Conservation (phyloP, 192 early-diverging fungal species). For the Phlyctochytrium bullatum region DNA sequence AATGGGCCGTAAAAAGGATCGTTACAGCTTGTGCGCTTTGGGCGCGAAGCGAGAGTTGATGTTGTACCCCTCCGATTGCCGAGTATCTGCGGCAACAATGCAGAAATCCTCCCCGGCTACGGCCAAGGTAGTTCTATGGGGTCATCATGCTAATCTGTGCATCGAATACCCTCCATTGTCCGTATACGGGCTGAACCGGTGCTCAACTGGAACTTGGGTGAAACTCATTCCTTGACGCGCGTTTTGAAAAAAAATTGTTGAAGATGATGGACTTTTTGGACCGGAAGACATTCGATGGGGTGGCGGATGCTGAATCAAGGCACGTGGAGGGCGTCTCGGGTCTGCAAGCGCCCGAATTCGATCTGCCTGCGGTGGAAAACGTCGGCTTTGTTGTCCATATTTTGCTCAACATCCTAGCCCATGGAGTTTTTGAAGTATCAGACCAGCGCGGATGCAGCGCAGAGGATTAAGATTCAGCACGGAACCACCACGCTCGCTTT, state of each 20-base stretch:
- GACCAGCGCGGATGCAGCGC: constrained; percentile 66
- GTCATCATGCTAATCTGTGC: background rate
- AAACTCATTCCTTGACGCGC: no score
- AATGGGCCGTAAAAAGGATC: constrained; percentile 5
- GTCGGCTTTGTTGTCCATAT: no score
- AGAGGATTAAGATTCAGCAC: constrained; percentile 87
- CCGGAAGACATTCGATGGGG: no score
- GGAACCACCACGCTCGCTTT: constrained; percentile 99
- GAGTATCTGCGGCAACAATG: constrained; percentile 92
- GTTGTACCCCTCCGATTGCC: constrained; percentile 89
- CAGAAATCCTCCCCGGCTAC: constrained; percentile 96
- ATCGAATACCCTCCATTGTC: constrained; percentile 69
- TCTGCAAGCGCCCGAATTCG: no score
- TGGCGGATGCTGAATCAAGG: no score
- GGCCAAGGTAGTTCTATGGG: constrained; percentile 71
- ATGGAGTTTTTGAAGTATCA: constrained; percentile 80
- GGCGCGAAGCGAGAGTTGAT: constrained; percentile 94
- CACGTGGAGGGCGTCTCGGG: no score
- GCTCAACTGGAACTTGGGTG: constrained; percentile 55
- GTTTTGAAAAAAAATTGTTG: no score
- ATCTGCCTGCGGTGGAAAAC: no score
- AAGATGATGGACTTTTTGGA: no score
- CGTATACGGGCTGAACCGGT: constrained; percentile 86
- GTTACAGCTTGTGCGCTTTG: constrained; percentile 80
- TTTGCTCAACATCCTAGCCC: constrained; percentile 66